phyloP scores from a whole-genome alignment of 495 filamentous ascomycete genomes.

The Penicillium soppii region DNA sequence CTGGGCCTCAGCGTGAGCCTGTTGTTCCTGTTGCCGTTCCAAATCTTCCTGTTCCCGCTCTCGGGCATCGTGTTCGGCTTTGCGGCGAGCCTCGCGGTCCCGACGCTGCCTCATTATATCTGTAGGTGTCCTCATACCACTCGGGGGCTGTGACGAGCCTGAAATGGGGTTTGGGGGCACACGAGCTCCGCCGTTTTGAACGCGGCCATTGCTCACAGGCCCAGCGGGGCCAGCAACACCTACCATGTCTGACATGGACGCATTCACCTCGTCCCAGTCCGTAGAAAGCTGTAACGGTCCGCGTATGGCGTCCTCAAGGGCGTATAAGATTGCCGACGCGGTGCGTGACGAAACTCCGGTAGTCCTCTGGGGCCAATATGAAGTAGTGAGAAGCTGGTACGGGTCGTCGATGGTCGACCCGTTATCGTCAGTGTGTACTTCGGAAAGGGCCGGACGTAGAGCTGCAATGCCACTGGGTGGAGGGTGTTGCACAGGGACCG shows the following conservation, averaged over 20 bases:
- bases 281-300: slow-evolving; percentile 80
- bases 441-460: slow-evolving; percentile 36
- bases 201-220: slow-evolving; percentile 40
- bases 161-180: slow-evolving; percentile 47
- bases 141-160: slow-evolving; percentile 42
- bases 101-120: slow-evolving; percentile 74
- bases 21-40: slow-evolving; percentile 50
- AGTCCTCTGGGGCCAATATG: slow-evolving; percentile 53
- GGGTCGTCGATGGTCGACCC: slow-evolving; percentile 39
- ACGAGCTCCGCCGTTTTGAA: slow-evolving; percentile 50
- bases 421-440: slow-evolving; percentile 41
- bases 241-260: slow-evolving; percentile 85
- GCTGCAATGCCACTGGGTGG: slow-evolving; percentile 24
- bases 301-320: slow-evolving; percentile 87
- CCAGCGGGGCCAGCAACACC: slow-evolving; percentile 48
- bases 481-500: slow-evolving; percentile 23
- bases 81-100: slow-evolving; percentile 64
- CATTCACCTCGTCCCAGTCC: slow-evolving; percentile 86
- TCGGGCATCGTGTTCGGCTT: slow-evolving; percentile 56
- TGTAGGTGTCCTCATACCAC: slow-evolving; percentile 56
- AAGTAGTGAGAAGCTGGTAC: slow-evolving; percentile 34
- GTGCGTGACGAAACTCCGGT: slow-evolving; percentile 63
- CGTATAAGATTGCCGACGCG: slow-evolving; percentile 80
- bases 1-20: slow-evolving; percentile 15
- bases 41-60: slow-evolving; percentile 53